Base-by-base conservation (phyloP, 1,139 yeast species). In the Hemisphaericaspora xylofermentans region DNA sequence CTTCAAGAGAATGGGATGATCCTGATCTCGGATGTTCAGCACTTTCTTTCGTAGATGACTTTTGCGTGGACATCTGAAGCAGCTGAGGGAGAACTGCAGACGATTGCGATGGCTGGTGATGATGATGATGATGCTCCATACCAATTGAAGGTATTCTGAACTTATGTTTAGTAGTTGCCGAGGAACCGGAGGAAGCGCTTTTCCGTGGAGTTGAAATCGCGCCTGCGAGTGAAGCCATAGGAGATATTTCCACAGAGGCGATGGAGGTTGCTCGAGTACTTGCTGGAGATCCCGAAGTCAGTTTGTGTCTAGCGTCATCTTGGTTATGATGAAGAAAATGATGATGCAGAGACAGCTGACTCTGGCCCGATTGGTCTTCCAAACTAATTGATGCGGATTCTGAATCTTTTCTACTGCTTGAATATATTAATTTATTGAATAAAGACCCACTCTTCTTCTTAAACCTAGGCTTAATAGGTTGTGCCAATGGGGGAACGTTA, bases 401-500 rank as follows among this genome's bases (percentile, higher is more conserved):
- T 7, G 38, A 18, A 13, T 64, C 59, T 34, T 72, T 77, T 46
- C 72, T 69, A 25, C 76, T 40, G 36, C 48, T 63, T 1, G 75
- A 63, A 48, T 69, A 68, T 14, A 76, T 74, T 43, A 75, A 63
- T 50, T 76, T 76, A 3, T 79, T 79, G 38, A 76, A 62, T 30
- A 77, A 57, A 2, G 74, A 63, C 15, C 64, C 58, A 37, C 71
- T 67, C 55, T 72, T 71, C 49, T 69, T 71, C 48, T 62, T 64
- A 52, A 72, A 71, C 40, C 67, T 62, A 0, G 82, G 81, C 48
- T 70, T 75, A 14, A 76, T 69, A 2, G 82, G 82, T 16, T 72
- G 77, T 10, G 63, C 52, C 35, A 75, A 62, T 1, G 82, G 81
- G 1, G 83, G 82, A 1, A 73, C 56, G 33, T 70, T 69, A 10